These are phyloP conservation scores for Olyra latifolia DNA, from an alignment of 176 grass and related monocot species.

Conservation along the genomic window DNA sequence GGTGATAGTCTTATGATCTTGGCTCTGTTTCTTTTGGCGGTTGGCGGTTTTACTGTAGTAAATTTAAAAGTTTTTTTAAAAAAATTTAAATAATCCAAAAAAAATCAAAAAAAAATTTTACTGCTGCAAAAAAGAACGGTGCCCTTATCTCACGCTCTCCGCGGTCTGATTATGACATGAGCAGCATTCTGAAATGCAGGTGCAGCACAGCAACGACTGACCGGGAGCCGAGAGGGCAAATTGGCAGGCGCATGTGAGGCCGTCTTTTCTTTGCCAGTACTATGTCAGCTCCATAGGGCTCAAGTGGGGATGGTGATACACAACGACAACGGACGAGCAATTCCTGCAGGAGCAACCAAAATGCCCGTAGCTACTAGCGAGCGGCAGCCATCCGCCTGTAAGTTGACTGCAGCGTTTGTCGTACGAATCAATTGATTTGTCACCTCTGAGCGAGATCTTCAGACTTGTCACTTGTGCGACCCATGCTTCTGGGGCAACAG, in stretches of 20 bases:
- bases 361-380: background rate
- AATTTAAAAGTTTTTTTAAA: too few relatives aligned
- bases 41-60: too few relatives aligned
- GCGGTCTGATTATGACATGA: conserved; percentile 3
- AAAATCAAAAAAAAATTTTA: too few relatives aligned
- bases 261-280: background rate
- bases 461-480: background rate
- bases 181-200: background rate
- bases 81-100: too few relatives aligned
- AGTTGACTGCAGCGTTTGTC: background rate
- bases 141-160: conserved; percentile 9
- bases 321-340: background rate
- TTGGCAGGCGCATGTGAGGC: conserved; percentile 19
- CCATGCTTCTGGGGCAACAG: background rate
- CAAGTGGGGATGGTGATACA: background rate
- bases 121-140: too few relatives aligned
- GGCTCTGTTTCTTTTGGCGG: too few relatives aligned
- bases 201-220: background rate
- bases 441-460: background rate
- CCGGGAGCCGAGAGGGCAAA: conserved; percentile 25
- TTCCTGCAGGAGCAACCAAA: background rate
- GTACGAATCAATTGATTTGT: background rate
- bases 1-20: too few relatives aligned
- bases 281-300: background rate
- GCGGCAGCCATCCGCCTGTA: background rate